Evolutionary conservation across 176 grass and related monocot genomes (phyloP), one percentile per base, ranked within the genome.

Genomic region (Carex cristatella): DNA sequence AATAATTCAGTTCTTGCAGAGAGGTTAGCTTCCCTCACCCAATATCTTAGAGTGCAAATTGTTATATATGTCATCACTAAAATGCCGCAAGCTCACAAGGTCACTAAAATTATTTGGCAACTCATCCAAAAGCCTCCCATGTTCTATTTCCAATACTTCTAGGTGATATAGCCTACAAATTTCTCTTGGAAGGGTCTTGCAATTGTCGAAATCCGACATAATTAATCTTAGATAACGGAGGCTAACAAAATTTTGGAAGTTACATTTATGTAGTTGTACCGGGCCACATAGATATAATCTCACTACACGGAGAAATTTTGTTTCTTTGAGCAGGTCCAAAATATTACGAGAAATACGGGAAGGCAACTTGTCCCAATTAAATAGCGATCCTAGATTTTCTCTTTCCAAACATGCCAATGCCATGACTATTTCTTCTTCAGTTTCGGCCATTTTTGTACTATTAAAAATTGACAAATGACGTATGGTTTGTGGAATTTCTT

Each of bases 401-500:
- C 2, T 18, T 48, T 1, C 0, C 0, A 42, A 6, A 30, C 46
- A 1, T 0, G 27, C 16, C 37, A 3, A 48, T 0, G 79, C 1
- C 10, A 14, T 69, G 6, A 10, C 13, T 27, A 86, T 71, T 78
- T 79, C 65, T 23, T 61, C 16, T 61, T 19, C 16, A 4, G 1
- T 5, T 44, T 46, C 6, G 4, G 6, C 59, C 5, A 7, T 10
- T 48, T 48, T 0, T 48, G 0, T 48, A 61, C 18, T 8, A 61
- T 15, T 1, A 70, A 90, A n/a, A 19, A 88, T 57, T 13, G 86
- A 88, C 8, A 84, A 84, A 81, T 88, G 91, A 2, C 64, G 78
- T 16, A 84, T 13, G 1, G 11, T 75, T 69, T 76, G n/a, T 1
- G 0, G 42, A 1, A 86, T 46, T 5, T 13, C 0, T 1, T 3